These are phyloP conservation scores for Ephemerocybe angulata DNA, from an alignment of 768 basidiomycete species.

Conservation along the genomic window DNA sequence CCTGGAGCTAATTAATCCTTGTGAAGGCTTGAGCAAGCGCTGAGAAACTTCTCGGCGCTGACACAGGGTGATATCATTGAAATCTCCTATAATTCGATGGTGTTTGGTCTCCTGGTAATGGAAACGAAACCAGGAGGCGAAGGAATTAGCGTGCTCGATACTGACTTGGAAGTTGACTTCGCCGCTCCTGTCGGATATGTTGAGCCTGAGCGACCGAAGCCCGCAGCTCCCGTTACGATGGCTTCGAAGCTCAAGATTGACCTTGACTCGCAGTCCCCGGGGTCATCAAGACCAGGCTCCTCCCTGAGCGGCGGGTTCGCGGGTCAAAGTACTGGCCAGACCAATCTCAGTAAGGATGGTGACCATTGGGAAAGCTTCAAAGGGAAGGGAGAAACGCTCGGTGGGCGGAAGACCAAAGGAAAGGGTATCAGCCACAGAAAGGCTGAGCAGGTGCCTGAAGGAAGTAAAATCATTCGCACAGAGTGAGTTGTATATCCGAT, in stretches of 20 bases:
- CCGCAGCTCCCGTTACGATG: conserved; percentile 85
- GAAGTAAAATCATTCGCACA: conserved; percentile 86
- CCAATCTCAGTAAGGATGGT: conserved; percentile 66
- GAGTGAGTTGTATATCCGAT: conserved; percentile 56
- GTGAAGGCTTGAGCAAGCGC: conserved; percentile 83
- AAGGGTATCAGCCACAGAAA: conserved; percentile 86
- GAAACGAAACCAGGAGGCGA: conserved; percentile 82
- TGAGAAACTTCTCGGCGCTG: conserved; percentile 88
- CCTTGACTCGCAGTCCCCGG: conserved; percentile 78
- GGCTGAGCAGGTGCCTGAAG: conserved; percentile 71
- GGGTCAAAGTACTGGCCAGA: conserved; percentile 42
- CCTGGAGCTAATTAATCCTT: conserved; percentile 1
- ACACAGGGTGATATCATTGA: conserved; percentile 98
- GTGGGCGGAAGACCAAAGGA: conserved; percentile 90
- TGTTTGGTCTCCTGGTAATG: conserved; percentile 95
- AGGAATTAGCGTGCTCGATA: conserved; percentile 89
- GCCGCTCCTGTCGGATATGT: conserved; percentile 91
- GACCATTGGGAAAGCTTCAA: conserved; percentile 95
- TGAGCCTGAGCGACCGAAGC: conserved; percentile 85
- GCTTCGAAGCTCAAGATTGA: conserved; percentile 96
- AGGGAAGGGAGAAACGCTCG: conserved; percentile 88
- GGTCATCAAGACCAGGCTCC: conserved; percentile 78
- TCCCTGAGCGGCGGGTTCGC: conserved; percentile 68
- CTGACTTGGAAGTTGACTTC: conserved; percentile 98
- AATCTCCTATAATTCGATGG: conserved; percentile 93